Conservation (phyloP, 257 asterid species). For the Echites panduratus region DNA sequence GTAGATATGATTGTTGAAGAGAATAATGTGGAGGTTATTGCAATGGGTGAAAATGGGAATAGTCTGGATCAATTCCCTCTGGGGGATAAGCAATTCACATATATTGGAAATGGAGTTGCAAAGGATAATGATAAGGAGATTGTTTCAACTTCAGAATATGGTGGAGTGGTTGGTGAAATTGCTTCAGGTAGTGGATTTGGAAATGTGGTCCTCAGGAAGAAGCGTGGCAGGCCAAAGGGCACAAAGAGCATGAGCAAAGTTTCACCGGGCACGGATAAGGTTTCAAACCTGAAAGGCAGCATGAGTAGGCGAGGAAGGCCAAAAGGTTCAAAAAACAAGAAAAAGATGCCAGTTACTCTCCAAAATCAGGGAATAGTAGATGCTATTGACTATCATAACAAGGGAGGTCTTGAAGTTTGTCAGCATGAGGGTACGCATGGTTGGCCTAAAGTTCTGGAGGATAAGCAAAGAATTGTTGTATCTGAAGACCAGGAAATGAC, state of each 20-base stretch:
- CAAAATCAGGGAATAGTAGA: neutral
- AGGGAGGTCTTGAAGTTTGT: too few species aligned
- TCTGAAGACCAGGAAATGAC: neutral
- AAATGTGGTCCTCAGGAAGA: neutral
- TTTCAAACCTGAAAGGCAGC: neutral
- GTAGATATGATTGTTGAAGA: conserved; percentile 1
- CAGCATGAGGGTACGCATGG: too few species aligned
- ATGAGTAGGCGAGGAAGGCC: conserved; percentile 9
- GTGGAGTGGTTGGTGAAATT: neutral
- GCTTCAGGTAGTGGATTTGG: neutral
- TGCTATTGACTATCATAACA: neutral
- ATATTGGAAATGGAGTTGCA: conserved; percentile 7
- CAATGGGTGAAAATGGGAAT: neutral
- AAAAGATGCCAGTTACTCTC: neutral
- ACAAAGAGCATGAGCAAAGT: neutral
- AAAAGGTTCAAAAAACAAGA: conserved; percentile 18
- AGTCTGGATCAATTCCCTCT: neutral
- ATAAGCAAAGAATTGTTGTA: neutral
- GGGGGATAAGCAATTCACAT: neutral
- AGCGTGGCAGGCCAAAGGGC: conserved; percentile 19
- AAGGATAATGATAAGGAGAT: neutral
- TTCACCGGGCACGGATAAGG: neutral
- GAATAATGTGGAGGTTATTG: neutral
- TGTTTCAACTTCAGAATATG: neutral
- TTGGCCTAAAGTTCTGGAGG: too few species aligned